Evolutionary conservation across 192 early-diverging fungal genomes (phyloP).

Genomic region (Coemansia sp.): DNA sequence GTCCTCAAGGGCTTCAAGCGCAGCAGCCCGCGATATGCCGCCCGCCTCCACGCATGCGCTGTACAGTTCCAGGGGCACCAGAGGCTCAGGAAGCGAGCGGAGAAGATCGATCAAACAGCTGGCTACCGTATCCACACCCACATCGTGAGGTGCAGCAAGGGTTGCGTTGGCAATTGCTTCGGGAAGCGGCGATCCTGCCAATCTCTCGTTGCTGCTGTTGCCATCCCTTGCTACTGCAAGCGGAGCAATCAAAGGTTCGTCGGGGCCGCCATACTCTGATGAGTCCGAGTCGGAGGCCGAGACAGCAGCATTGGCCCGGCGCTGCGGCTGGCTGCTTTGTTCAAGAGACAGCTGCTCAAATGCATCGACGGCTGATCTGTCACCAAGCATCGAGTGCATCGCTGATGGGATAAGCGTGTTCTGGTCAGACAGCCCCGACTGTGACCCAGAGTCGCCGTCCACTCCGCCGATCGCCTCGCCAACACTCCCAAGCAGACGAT

Average conservation of each 20-base stretch:
- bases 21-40: conserved; percentile 42
- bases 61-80: conserved; percentile 70
- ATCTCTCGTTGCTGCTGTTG: conserved; percentile 8
- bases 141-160: conserved; percentile 49
- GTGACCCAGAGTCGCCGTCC: conserved; percentile 2
- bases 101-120: conserved; percentile 69
- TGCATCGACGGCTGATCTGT: conserved; percentile 25
- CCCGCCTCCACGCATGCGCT: conserved; percentile 65
- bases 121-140: conserved; percentile 73
- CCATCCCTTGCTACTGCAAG: background rate
- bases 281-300: conserved; percentile 13
- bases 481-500: background rate
- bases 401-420: conserved; percentile 41
- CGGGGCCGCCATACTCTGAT: conserved; percentile 16
- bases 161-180: conserved; percentile 55
- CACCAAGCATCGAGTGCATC: conserved; percentile 21
- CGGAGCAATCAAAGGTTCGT: background rate
- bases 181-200: conserved; percentile 42
- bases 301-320: conserved; percentile 1
- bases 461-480: background rate
- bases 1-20: conserved; percentile 59
- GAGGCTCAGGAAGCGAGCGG: conserved; percentile 70
- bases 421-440: conserved; percentile 33
- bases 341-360: conserved; percentile 41
- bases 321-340: background rate